Evolutionary conservation across 208 protist genomes (phyloP).

Genomic region (Acanthamoeba rhysodes): DNA sequence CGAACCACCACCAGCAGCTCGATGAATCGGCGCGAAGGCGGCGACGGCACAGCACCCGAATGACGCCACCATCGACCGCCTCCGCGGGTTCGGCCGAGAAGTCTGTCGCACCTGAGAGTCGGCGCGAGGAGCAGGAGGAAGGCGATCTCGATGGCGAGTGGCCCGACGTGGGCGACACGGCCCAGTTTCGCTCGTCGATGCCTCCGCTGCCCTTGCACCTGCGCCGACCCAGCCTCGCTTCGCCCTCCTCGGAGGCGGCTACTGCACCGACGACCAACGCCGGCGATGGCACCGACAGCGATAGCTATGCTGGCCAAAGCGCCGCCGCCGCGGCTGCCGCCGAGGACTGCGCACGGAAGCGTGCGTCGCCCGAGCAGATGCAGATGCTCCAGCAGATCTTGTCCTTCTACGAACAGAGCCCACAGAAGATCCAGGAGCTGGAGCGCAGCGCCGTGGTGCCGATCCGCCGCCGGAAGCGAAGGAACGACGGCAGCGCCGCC

Average conservation of each 20-base stretch:
- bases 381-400: constrained; percentile 42
- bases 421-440: neutral
- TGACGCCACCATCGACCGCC: neutral
- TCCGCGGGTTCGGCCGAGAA: neutral
- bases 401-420: neutral
- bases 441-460: constrained; percentile 17
- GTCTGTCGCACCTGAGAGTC: too few species aligned
- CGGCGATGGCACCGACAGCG: neutral
- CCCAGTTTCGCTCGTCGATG: constrained; percentile 8
- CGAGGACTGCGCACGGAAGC: constrained; percentile 6
- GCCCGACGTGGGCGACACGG: neutral
- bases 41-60: neutral
- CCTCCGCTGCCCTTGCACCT: neutral
- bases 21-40: neutral
- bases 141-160: neutral
- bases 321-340: neutral
- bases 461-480: neutral
- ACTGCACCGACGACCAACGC: neutral
- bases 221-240: neutral
- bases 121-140: neutral
- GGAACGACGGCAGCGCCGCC: neutral
- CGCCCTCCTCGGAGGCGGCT: too few species aligned
- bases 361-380: constrained; percentile 39
- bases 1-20: neutral
- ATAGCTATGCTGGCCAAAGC: neutral